A percentile compares a stretch with the other conserved stretches of the same genome.
phyloP scores from a whole-genome alignment of 1,284 basidiomycete species.

The Ganoderma sinense region DNA sequence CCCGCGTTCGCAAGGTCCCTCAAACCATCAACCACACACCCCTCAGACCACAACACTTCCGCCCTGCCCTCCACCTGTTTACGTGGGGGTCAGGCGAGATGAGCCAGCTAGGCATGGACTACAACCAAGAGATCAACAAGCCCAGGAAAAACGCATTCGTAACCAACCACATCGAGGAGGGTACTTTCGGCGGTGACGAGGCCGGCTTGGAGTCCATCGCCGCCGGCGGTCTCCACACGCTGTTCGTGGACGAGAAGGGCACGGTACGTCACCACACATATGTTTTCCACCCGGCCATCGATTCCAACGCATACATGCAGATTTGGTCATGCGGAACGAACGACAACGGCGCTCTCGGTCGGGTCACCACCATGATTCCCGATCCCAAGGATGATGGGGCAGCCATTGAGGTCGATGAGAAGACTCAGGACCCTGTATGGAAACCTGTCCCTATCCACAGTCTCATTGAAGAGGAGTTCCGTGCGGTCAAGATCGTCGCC shows the following conservation, averaged over 20 bases:
- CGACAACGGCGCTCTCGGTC: slow-evolving; percentile 92
- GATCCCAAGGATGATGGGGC: slow-evolving; percentile 69
- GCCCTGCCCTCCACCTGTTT: slow-evolving; percentile 55
- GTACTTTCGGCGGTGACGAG: slow-evolving; percentile 71
- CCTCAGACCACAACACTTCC: slow-evolving; percentile 26
- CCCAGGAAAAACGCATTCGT: slow-evolving; percentile 76
- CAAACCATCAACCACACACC: slow-evolving; percentile 31
- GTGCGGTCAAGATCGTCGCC: slow-evolving; percentile 83
- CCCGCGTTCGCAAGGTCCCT: slow-evolving; percentile 26
- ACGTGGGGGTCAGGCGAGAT: slow-evolving; percentile 89
- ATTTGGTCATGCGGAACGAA: slow-evolving; percentile 92
- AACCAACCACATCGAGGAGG: slow-evolving; percentile 66
- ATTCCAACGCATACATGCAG: slow-evolving; percentile 44
- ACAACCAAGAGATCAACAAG: slow-evolving; percentile 72
- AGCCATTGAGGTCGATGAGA: slow-evolving; percentile 76
- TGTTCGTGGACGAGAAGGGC: slow-evolving; percentile 87
- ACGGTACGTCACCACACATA: slow-evolving; percentile 60
- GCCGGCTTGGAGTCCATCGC: slow-evolving; percentile 81
- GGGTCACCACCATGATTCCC: slow-evolving; percentile 75
- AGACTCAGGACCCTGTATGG: slow-evolving; percentile 80
- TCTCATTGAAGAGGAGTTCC: slow-evolving; percentile 79
- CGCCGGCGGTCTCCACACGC: slow-evolving; percentile 86
- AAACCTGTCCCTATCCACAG: slow-evolving; percentile 79
- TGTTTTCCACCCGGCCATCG: slow-evolving; percentile 10
- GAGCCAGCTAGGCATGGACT: slow-evolving; percentile 86